Conservation (phyloP, 495 filamentous ascomycete species). For the Trichoderma reesei region DNA sequence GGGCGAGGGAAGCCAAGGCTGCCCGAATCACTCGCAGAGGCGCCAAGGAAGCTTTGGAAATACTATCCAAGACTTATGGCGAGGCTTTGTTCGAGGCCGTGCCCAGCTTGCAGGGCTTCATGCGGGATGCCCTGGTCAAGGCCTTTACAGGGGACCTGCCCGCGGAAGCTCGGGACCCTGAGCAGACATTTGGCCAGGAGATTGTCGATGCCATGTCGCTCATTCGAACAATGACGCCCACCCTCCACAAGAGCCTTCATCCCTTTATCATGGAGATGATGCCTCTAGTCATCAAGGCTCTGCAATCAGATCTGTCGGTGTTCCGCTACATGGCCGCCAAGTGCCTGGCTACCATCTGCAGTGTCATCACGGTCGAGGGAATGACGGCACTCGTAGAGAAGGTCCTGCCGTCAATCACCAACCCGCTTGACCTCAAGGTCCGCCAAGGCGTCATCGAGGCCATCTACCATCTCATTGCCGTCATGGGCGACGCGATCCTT, state of each 20-base stretch:
- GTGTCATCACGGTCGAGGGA: conserved; percentile 83
- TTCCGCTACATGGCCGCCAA: conserved; percentile 96
- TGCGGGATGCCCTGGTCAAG: conserved; percentile 66
- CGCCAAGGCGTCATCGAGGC: conserved; percentile 91
- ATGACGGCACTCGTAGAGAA: conserved; percentile 95
- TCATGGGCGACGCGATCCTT: conserved; percentile 93
- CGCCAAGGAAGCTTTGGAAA: conserved; percentile 89
- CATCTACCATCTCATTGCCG: conserved; percentile 90
- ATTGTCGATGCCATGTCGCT: conserved; percentile 90
- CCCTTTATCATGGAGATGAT: conserved; percentile 70
- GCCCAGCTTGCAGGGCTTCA: conserved; percentile 67
- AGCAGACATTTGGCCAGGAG: conserved; percentile 70
- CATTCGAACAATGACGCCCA: conserved; percentile 79
- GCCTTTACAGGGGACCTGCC: conserved; percentile 62
- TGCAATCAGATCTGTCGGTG: conserved; percentile 78
- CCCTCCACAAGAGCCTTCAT: conserved; percentile 62
- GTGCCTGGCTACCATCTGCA: conserved; percentile 94
- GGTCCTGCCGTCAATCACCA: conserved; percentile 81
- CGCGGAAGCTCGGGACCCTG: conserved; percentile 54
- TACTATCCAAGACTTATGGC: conserved; percentile 70
- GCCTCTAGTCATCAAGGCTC: conserved; percentile 75
- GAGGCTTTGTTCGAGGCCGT: conserved; percentile 63
- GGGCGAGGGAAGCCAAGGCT: conserved; percentile 73
- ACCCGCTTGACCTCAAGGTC: conserved; percentile 70
- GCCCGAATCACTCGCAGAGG: conserved; percentile 84